Evolutionary conservation across 805 yeast genomes (phyloP).

Genomic region (Candida easanensis): DNA sequence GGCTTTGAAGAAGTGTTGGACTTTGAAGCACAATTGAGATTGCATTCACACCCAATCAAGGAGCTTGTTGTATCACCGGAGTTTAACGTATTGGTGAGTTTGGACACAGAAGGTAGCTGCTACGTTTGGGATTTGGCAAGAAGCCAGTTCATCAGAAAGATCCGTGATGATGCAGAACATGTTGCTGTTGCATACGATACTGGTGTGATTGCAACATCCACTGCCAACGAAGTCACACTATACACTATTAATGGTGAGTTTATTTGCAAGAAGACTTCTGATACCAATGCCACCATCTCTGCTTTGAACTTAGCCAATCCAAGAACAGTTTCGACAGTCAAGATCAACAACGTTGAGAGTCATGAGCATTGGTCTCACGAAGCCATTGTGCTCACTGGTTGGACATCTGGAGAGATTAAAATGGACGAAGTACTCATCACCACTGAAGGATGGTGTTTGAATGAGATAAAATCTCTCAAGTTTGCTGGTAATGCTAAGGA

Average conservation of each 20-base stretch:
- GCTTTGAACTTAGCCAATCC: constrained; percentile 30
- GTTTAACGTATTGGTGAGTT: constrained; percentile 51
- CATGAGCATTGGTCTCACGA: constrained; percentile 39
- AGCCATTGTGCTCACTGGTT: constrained; percentile 37
- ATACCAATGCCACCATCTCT: constrained; percentile 19
- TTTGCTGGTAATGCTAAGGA: constrained; percentile 20
- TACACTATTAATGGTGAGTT: constrained; percentile 55
- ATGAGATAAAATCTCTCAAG: constrained; percentile 23
- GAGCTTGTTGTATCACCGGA: constrained; percentile 49
- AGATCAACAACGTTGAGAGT: constrained; percentile 26
- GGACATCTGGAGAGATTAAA: constrained; percentile 29
- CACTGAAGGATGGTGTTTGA: constrained; percentile 24
- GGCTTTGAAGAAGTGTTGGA: constrained; percentile 32
- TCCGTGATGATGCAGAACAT: constrained; percentile 25
- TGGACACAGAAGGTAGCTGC: constrained; percentile 53
- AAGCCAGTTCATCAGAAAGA: constrained; percentile 44
- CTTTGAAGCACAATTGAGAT: constrained; percentile 47
- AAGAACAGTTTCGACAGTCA: constrained; percentile 24
- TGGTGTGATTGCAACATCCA: constrained; percentile 47
- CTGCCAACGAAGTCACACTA: constrained; percentile 30
- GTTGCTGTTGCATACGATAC: constrained; percentile 51
- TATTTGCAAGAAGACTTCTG: constrained; percentile 27
- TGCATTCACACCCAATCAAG: constrained; percentile 49
- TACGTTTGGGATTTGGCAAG: constrained; percentile 65
- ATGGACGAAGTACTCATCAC: constrained; percentile 31